phyloP scores from a whole-genome alignment of 345 rosid genomes.

The Rhodamnia rubescens region DNA sequence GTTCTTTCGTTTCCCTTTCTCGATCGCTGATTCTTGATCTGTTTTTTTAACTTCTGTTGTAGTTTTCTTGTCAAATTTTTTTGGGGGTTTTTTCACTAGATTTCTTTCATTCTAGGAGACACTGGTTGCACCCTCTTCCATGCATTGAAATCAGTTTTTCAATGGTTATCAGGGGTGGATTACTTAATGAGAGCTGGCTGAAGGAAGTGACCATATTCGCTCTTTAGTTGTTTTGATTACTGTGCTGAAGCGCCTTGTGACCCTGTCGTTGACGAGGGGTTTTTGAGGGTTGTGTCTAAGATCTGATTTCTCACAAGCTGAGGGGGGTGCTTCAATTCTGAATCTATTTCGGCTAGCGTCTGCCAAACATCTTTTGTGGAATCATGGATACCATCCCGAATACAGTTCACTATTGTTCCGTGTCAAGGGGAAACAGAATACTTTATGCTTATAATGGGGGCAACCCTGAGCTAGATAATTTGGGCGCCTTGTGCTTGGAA shows the following conservation, averaged over 20 bases:
- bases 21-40: neutral
- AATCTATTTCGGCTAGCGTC: neutral
- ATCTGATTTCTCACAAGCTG: neutral
- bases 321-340: neutral
- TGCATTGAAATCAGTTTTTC: neutral
- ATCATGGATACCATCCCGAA: conserved; percentile 51
- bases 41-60: neutral
- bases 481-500: conserved; percentile 55
- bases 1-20: neutral
- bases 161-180: neutral
- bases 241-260: neutral
- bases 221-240: neutral
- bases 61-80: neutral
- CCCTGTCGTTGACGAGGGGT: neutral
- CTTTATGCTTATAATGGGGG: conserved; percentile 49
- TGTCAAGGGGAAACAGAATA: conserved; percentile 38
- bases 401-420: conserved; percentile 64
- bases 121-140: neutral
- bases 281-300: neutral
- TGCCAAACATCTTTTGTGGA: neutral
- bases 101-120: neutral
- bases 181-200: neutral
- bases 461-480: conserved; percentile 35
- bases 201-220: neutral
- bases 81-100: neutral